Base-by-base conservation (phyloP, 176 grass and related monocot genomes). In the Microstegium vimineum region DNA sequence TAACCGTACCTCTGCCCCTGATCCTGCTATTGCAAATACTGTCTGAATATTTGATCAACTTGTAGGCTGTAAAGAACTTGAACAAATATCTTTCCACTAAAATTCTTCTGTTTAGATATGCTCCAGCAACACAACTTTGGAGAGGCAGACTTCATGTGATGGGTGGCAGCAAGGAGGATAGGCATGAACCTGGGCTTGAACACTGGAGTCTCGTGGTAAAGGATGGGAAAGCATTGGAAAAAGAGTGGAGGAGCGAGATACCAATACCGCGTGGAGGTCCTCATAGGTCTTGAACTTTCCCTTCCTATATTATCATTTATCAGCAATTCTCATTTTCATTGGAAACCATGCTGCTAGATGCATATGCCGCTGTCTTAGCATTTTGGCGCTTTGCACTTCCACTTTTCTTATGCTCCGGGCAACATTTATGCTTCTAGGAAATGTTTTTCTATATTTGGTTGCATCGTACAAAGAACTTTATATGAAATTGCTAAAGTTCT, bases 91-190 rank as follows among this genome's bases (percentile, higher is more conserved):
- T 69, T 63, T 32, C 80, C 26, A 73, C 57, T 57, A 35, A 23
- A 77, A 85, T 45, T 72, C 47, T 73, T 36, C 8, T 81, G 76
- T 88, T 51, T 62, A 99, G 97, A 88, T 95, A 96, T 89, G 97
- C 97, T 62, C 97, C 97, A 74, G 97, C 97, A 47, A 99, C 93
- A 62, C 97, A 99, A 82, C 91, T 99, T 79, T 99, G 93, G 97
- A 93, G 91, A 77, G 91, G 91, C 34, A 89, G 93, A 84, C 81
- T 99, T 69, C 97, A 99, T 85, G 97, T 99, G 16, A 99, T 95
- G 97, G 97, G 97, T 75, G 97, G 97, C 16, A 99, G 97, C 89
- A 96, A 99, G 89, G 97, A 90, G 89, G 97, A 99, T 69, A 88
- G 93, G 57, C 93, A 99, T 89, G 91, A 87, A 80, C 87, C 88